Evolutionary conservation across 2,329 filamentous ascomycete species (phyloP).

Genomic region (Truncatella angustata): DNA sequence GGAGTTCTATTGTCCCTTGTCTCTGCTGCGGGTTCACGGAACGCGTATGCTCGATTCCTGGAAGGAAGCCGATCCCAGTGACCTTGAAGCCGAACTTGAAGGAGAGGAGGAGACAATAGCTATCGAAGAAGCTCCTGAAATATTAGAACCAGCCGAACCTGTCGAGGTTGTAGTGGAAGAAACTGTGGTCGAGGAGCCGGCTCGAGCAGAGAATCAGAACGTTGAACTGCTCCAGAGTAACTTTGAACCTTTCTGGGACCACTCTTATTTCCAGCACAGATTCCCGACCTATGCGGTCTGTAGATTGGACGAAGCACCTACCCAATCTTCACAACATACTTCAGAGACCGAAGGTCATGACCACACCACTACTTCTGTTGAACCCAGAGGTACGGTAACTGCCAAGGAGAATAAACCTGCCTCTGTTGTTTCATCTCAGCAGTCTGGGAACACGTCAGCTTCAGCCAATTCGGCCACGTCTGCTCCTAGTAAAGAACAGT

Average conservation of each 20-base stretch:
- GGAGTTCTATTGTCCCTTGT: constrained; percentile 94
- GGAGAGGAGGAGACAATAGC: constrained; percentile 45
- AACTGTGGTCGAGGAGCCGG: constrained; percentile 19
- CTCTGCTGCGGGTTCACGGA: constrained; percentile 86
- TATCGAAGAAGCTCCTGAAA: constrained; percentile 27
- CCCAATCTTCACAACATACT: constrained; percentile 10
- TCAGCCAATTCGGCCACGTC: constrained; percentile 12
- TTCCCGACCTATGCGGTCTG: constrained; percentile 19
- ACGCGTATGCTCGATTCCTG: constrained; percentile 95
- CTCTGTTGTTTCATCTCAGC: too few species aligned
- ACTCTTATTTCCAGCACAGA: constrained; percentile 22
- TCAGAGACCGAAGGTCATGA: constrained; percentile 11
- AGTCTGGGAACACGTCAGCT: neutral
- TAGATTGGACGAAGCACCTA: constrained; percentile 12
- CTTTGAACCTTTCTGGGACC: constrained; percentile 24
- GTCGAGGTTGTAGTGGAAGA: constrained; percentile 17
- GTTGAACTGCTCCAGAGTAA: constrained; percentile 17
- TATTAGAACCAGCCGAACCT: constrained; percentile 22
- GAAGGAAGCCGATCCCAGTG: constrained; percentile 70
- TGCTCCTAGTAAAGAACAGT: too few species aligned
- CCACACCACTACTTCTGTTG: constrained; percentile 11
- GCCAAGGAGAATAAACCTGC: constrained; percentile 17
- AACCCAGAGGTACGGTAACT: constrained; percentile 13
- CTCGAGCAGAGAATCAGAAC: constrained; percentile 19
- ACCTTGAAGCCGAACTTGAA: constrained; percentile 50